phyloP scores from a whole-genome alignment of 306 rosid species.

The Prinsepia uniflora region DNA sequence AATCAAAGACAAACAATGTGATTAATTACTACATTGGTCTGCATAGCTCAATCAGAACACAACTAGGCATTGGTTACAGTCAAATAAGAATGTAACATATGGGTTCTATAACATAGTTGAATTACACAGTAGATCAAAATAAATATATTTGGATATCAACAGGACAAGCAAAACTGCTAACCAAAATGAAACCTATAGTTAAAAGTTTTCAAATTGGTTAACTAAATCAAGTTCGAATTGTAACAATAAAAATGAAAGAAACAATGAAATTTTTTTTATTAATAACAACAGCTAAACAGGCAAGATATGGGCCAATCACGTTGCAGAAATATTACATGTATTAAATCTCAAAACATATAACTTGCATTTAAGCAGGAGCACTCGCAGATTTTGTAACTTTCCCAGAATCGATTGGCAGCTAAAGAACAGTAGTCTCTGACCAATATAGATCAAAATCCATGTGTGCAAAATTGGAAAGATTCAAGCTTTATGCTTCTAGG shows the following conservation, averaged over 20 bases:
- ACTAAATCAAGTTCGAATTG: background rate
- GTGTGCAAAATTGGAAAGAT: background rate
- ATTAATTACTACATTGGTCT: background rate
- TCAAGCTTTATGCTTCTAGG: background rate
- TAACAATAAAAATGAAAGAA: background rate
- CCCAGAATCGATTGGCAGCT: slow-evolving; percentile 6
- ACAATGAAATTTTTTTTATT: background rate
- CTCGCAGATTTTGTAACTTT: background rate
- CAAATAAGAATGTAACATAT: background rate
- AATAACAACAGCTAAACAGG: background rate
- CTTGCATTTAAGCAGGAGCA: slow-evolving; percentile 18
- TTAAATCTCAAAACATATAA: slow-evolving; percentile 22
- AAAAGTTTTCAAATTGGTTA: background rate
- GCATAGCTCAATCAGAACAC: background rate
- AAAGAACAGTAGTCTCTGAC: slow-evolving; percentile 11
- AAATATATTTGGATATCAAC: background rate
- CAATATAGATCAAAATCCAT: slow-evolving; percentile 17
- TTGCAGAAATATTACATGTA: slow-evolving; percentile 9
- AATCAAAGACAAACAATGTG: background rate
- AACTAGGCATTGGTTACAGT: background rate
- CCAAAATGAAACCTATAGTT: background rate
- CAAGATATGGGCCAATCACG: slow-evolving; percentile 9
- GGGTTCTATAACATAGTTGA: slow-evolving; percentile 1
- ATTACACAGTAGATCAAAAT: background rate
- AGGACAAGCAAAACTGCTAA: background rate